Evolutionary conservation across 2,329 filamentous ascomycete species (phyloP).

Genomic region (Fusarium brevicatenulatum): DNA sequence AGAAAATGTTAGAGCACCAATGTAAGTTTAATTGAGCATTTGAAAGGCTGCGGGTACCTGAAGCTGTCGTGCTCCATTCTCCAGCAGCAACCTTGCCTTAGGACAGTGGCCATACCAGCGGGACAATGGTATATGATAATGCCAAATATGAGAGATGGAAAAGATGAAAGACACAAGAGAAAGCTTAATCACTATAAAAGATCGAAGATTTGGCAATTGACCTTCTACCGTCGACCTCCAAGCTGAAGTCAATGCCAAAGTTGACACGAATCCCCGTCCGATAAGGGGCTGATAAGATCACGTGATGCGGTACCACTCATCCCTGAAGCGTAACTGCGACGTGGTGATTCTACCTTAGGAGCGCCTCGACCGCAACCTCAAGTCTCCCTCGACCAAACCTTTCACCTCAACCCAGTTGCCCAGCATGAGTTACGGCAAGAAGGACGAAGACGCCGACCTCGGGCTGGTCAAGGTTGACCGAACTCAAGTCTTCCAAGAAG

Average conservation of each 20-base stretch:
- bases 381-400: slow-evolving; percentile 48
- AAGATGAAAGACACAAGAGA: background rate
- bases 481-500: slow-evolving; percentile 98
- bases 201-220: background rate
- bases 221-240: background rate
- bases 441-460: slow-evolving; percentile 96
- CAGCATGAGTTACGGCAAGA: slow-evolving; percentile 97
- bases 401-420: slow-evolving; percentile 51
- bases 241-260: slow-evolving; percentile 23
- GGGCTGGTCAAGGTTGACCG: slow-evolving; percentile 97
- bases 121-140: background rate
- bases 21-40: background rate
- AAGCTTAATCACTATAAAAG: background rate
- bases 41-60: slow-evolving; percentile 4
- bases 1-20: background rate
- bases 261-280: slow-evolving; percentile 43
- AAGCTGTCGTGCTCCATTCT: slow-evolving; percentile 14
- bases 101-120: background rate
- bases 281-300: slow-evolving; percentile 47
- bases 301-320: slow-evolving; percentile 47
- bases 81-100: background rate
- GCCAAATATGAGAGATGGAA: background rate
- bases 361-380: slow-evolving; percentile 47
- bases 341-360: slow-evolving; percentile 51
- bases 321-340: slow-evolving; percentile 51